These are phyloP conservation scores for Polyplosphaeria fusca DNA, from an alignment of 495 filamentous ascomycete genomes.

Conservation along the genomic window DNA sequence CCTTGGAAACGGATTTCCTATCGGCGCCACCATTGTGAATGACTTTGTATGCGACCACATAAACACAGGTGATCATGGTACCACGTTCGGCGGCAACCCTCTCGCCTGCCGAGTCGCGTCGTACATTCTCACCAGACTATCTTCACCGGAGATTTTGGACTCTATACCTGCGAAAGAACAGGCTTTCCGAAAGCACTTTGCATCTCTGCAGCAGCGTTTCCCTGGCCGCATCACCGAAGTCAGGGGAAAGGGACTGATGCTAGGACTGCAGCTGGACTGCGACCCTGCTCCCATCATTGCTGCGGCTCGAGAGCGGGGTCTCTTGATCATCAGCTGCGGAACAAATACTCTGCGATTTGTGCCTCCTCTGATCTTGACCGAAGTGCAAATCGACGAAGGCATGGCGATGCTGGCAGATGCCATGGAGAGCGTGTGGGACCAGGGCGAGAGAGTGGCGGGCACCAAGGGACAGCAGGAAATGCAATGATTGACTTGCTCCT, in stretches of 20 bases:
- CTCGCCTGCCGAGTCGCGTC: slow-evolving; percentile 80
- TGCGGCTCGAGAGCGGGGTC: slow-evolving; percentile 80
- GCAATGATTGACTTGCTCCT: slow-evolving; percentile 10
- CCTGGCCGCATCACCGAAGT: slow-evolving; percentile 73
- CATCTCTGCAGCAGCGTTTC: slow-evolving; percentile 59
- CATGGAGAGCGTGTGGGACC: slow-evolving; percentile 53
- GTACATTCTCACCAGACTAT: slow-evolving; percentile 72
- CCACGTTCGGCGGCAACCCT: slow-evolving; percentile 95
- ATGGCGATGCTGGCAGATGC: slow-evolving; percentile 74
- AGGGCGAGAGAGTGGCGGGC: slow-evolving; percentile 30
- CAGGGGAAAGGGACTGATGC: slow-evolving; percentile 76
- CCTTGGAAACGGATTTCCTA: slow-evolving; percentile 91
- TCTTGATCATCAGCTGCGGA: slow-evolving; percentile 88
- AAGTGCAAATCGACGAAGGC: slow-evolving; percentile 72
- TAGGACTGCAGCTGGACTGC: slow-evolving; percentile 75
- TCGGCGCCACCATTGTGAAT: slow-evolving; percentile 85
- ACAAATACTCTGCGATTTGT: slow-evolving; percentile 58
- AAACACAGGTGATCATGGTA: slow-evolving; percentile 90
- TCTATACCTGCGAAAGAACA: slow-evolving; percentile 62
- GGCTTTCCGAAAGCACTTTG: slow-evolving; percentile 63
- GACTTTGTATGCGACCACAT: slow-evolving; percentile 76
- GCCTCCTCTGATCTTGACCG: slow-evolving; percentile 58
- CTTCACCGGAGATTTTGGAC: slow-evolving; percentile 60
- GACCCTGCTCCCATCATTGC: slow-evolving; percentile 71
- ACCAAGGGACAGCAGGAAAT: slow-evolving; percentile 41